Conservation (phyloP, 805 yeast genomes). For the Candida vaughaniae region DNA sequence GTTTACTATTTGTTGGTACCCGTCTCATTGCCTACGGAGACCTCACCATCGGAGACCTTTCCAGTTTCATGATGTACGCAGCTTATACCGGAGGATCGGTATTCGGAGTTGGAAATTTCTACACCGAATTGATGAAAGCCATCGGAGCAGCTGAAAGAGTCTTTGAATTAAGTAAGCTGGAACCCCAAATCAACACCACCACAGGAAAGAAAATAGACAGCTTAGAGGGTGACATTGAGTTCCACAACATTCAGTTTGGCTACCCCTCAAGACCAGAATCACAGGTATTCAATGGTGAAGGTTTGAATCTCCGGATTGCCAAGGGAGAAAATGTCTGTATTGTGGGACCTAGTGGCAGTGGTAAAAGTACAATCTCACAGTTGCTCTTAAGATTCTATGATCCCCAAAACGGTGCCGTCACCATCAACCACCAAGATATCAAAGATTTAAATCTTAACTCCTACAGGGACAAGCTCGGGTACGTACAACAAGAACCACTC, state of each 20-base stretch:
- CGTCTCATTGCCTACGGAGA: slow-evolving; percentile 75
- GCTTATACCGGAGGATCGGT: slow-evolving; percentile 92
- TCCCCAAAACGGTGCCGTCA: slow-evolving; percentile 61
- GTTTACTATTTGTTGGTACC: slow-evolving; percentile 77
- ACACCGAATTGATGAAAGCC: slow-evolving; percentile 94
- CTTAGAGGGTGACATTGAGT: slow-evolving; percentile 56
- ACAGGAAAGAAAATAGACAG: slow-evolving; percentile 50
- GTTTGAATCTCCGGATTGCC: slow-evolving; percentile 55
- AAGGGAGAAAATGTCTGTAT: slow-evolving; percentile 90
- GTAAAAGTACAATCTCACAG: slow-evolving; percentile 86
- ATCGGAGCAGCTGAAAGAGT: slow-evolving; percentile 93
- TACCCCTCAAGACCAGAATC: slow-evolving; percentile 85
- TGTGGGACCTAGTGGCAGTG: slow-evolving; percentile 97
- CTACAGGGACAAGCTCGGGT: slow-evolving; percentile 74
- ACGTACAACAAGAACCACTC: slow-evolving; percentile 91
- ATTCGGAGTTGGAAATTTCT: slow-evolving; percentile 86
- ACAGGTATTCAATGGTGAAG: slow-evolving; percentile 47
- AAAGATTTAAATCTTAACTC: slow-evolving; percentile 66
- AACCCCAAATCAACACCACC: slow-evolving; percentile 68
- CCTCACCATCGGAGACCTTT: slow-evolving; percentile 81
- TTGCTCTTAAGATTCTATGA: slow-evolving; percentile 82
- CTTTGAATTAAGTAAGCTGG: slow-evolving; percentile 79
- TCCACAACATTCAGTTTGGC: slow-evolving; percentile 62
- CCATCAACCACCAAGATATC: slow-evolving; percentile 64
- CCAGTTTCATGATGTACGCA: slow-evolving; percentile 94